phyloP scores from a whole-genome alignment of 495 filamentous ascomycete genomes.

The Chaetomium tenue region DNA sequence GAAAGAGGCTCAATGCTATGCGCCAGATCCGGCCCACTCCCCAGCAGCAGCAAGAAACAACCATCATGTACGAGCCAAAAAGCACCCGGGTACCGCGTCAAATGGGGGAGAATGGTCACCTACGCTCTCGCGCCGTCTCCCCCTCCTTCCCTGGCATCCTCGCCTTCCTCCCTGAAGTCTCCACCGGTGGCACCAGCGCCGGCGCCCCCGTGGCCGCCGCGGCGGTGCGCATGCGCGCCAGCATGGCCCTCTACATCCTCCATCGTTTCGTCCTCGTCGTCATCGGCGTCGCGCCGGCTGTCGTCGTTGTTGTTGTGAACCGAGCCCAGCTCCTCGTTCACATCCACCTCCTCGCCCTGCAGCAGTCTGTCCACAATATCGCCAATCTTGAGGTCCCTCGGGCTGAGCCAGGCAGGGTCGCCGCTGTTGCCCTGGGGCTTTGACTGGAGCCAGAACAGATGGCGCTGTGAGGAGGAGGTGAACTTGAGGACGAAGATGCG shows the following conservation, averaged over 20 bases:
- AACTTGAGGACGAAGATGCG: conserved; percentile 95
- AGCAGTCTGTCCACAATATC: conserved; percentile 79
- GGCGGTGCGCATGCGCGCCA: conserved; percentile 55
- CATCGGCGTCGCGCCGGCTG: conserved; percentile 56
- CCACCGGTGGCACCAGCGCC: conserved; percentile 84
- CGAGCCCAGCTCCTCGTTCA: conserved; percentile 69
- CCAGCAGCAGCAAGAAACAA: conserved; percentile 2
- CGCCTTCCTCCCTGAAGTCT: conserved; percentile 85
- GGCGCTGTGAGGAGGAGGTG: conserved; percentile 81
- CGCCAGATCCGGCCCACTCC: conserved; percentile 21
- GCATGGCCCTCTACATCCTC: conserved; percentile 74
- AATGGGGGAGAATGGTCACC: conserved; percentile 59
- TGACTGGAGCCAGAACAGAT: conserved; percentile 96
- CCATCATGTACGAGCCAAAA: conserved; percentile 14
- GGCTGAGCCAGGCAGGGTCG: conserved; percentile 75
- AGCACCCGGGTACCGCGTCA: conserved; percentile 33
- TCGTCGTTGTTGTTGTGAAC: conserved; percentile 63
- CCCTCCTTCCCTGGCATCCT: conserved; percentile 82
- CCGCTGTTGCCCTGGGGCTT: conserved; percentile 72
- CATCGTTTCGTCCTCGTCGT: conserved; percentile 80
- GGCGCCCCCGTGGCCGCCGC: conserved; percentile 70
- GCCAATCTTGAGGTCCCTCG: conserved; percentile 75
- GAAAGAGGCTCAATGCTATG: conserved; percentile 19
- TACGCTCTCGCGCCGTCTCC: conserved; percentile 98
- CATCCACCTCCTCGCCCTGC: conserved; percentile 86